Evolutionary conservation across 1,284 basidiomycete genomes (phyloP).

Genomic region (Neolentinus lepideus): DNA sequence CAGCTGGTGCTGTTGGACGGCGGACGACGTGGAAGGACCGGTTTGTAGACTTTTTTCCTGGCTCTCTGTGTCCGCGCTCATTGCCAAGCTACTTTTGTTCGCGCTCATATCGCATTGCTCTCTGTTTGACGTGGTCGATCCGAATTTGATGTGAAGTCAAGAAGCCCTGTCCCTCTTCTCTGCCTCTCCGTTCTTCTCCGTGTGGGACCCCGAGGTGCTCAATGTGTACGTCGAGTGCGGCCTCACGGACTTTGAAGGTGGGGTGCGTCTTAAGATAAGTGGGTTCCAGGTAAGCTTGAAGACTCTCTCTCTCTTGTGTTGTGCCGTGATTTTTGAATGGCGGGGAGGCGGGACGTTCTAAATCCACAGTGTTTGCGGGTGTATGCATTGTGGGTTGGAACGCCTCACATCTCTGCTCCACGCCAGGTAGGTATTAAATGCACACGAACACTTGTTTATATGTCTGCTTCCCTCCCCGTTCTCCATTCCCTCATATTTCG

Average conservation of each 20-base stretch:
- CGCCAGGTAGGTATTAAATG: too few relatives aligned
- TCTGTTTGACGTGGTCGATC: too few relatives aligned
- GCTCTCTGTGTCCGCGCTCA: too few relatives aligned
- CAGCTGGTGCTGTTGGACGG: not conserved
- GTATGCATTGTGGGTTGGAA: too few relatives aligned
- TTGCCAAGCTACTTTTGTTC: not conserved
- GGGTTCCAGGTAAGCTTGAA: constrained; percentile 33
- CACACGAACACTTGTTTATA: too few relatives aligned
- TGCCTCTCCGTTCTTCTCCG: constrained; percentile 60
- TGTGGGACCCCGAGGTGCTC: constrained; percentile 70
- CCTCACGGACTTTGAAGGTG: constrained; percentile 32
- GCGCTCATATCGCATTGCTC: not conserved
- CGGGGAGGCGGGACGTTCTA: too few relatives aligned
- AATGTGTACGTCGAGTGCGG: constrained; percentile 63
- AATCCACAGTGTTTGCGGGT: too few relatives aligned
- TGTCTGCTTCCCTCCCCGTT: not conserved
- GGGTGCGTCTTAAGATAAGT: constrained; percentile 55
- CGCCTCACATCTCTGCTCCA: too few relatives aligned
- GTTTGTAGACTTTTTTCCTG: not conserved
- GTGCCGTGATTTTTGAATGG: too few relatives aligned
- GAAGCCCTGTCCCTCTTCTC: constrained; percentile 51
- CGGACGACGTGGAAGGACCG: not conserved
- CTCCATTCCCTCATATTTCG: not conserved
- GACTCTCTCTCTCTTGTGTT: constrained; percentile 1
- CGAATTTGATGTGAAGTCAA: constrained; percentile 33